These are phyloP conservation scores for Kwoniella sp. DNA, from an alignment of 768 basidiomycete species.

Conservation along the genomic window DNA sequence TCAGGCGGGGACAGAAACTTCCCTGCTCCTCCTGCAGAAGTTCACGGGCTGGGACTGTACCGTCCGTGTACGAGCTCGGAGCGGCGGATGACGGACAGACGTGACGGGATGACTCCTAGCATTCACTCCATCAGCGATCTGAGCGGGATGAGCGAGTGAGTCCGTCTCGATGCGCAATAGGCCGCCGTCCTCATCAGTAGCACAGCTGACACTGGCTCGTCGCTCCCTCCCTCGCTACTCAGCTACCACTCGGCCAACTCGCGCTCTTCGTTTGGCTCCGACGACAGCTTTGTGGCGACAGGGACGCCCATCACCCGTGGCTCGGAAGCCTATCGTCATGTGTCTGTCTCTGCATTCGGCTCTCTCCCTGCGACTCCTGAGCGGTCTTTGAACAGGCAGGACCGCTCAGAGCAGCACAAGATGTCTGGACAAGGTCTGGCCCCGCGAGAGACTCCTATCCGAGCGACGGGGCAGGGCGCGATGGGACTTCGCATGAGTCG, in stretches of 20 bases:
- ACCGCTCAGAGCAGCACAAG: too few relatives aligned
- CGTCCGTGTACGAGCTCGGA: not conserved
- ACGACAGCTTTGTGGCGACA: not conserved
- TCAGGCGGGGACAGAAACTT: conserved; percentile 9
- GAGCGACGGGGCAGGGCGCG: not conserved
- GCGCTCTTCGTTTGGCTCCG: not conserved
- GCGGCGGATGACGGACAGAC: not conserved
- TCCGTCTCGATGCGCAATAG: too few relatives aligned
- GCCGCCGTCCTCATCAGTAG: too few relatives aligned
- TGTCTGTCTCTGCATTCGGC: conserved; percentile 12
- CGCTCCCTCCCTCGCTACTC: not conserved
- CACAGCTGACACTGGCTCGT: not conserved
- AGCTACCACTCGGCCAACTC: conserved; percentile 12
- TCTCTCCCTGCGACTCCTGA: conserved; percentile 10
- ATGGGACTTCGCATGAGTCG: not conserved
- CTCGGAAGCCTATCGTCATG: conserved; percentile 9
- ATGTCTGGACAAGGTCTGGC: too few relatives aligned
- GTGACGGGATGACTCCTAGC: too few relatives aligned
- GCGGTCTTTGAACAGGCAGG: not conserved
- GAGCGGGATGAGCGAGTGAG: conserved; percentile 5
- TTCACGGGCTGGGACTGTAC: conserved; percentile 1
- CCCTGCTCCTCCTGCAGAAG: conserved; percentile 4
- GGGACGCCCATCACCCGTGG: conserved; percentile 3
- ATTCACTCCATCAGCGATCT: too few relatives aligned
- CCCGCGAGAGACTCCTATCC: conserved; percentile 1